Percentiles rank a stretch among this genome's conserved stretches.
These are phyloP conservation scores for Entomortierella parvispora DNA, from an alignment of 192 early-diverging fungal species.

Conservation along the genomic window DNA sequence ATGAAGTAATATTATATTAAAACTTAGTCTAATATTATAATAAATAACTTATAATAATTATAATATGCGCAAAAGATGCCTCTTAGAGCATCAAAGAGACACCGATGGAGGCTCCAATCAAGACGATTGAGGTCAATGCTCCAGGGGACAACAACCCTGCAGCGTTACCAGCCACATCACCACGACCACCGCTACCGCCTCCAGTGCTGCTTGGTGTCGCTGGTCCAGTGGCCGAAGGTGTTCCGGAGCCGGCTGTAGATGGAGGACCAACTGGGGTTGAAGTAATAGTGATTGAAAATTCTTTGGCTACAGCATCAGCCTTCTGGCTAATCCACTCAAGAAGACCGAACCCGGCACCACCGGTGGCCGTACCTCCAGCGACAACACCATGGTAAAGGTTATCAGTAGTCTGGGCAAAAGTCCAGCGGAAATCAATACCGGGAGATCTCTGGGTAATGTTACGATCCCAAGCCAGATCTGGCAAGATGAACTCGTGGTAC, in stretches of 20 bases:
- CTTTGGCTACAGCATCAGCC: constrained; percentile 23
- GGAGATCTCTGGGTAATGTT: constrained; percentile 55
- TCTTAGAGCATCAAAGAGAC: background rate
- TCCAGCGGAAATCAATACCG: constrained; percentile 57
- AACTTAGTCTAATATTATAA: too few relatives aligned
- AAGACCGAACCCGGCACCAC: constrained; percentile 37
- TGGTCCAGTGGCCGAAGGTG: background rate
- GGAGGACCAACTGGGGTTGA: constrained; percentile 1
- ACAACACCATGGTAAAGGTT: constrained; percentile 42
- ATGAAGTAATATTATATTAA: too few relatives aligned
- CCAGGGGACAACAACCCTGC: background rate
- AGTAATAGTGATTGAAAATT: constrained; percentile 2
- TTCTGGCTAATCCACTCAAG: constrained; percentile 44
- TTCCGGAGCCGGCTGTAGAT: background rate
- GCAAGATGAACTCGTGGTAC: constrained; percentile 53
- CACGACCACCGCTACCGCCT: background rate
- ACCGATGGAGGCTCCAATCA: background rate
- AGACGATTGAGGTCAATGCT: background rate
- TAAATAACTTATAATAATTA: too few relatives aligned
- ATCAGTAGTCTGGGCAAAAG: constrained; percentile 36
- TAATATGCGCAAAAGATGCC: too few relatives aligned
- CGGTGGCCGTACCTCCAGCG: constrained; percentile 9
- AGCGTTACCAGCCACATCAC: background rate
- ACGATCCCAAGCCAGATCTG: constrained; percentile 60
- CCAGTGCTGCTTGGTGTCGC: background rate